Evolutionary conservation across 2,329 filamentous ascomycete genomes (phyloP), one percentile per base, ranked within the genome.

Genomic region (Pseudogymnoascus sp.): DNA sequence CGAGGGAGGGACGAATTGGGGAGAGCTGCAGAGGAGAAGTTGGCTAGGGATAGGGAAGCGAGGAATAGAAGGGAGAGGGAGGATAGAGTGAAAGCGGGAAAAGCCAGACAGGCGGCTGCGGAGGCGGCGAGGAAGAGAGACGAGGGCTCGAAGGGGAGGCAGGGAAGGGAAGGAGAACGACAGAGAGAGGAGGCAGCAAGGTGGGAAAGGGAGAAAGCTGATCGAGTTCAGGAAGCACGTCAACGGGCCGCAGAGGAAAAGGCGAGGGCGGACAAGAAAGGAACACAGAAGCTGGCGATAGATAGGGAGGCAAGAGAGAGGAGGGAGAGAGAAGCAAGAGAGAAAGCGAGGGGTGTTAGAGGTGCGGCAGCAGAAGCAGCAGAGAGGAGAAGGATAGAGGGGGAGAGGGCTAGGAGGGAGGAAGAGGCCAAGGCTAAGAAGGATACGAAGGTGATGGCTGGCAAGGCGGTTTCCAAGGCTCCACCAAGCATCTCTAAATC

Each of bases 161-260:
- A 39, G 14, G 57, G 57, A 6, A 58, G 9, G 33, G 57, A 58
- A 8, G 33, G 14, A 58, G 37, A 58, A n/a, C 16, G 25, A 6
- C 43, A 39, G n/a, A 58, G 35, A 18, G 35, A 37, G 14, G 37
- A 58, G 33, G 37, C 37, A 4, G 37, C 20, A 11, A 41, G 30
- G 9, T 58, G 57, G 37, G 57, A 37, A 25, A 41, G 37, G 57
- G 22, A 58, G 22, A 41, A 41, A n/a, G 57, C 57, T 37, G 20
- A 28, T 25, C 57, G 30, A 22, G 25, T 58, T 18, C 30, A 8
- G 16, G 57, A 58, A 39, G 37, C n/a, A 16, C 25, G 43, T 7
- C 8, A 33, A 54, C 30, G 25, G n/a, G 43, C 25, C 33, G 25
- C n/a, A n/a, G 43, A 54, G n/a, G 43, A 54, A 4, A 54, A 33